These are phyloP conservation scores for Drechslerella coelobrocha DNA, from an alignment of 2,329 filamentous ascomycete genomes.

Conservation along the genomic window DNA sequence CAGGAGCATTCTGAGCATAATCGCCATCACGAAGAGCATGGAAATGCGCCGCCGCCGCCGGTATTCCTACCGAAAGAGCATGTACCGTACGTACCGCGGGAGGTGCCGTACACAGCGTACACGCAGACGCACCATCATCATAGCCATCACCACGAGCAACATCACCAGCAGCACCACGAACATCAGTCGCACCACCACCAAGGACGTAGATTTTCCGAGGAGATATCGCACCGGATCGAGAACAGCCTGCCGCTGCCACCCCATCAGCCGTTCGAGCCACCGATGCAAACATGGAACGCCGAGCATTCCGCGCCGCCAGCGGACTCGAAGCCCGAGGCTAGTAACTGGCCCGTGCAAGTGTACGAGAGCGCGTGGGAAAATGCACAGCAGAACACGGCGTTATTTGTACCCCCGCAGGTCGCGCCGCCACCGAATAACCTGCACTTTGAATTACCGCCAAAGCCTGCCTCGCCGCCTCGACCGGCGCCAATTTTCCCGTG, in stretches of 20 bases:
- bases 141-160: slow-evolving; percentile 50
- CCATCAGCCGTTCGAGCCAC: slow-evolving; percentile 55
- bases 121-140: slow-evolving; percentile 55
- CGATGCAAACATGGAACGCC: slow-evolving; percentile 60
- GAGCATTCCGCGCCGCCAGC: slow-evolving; percentile 65
- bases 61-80: slow-evolving; percentile 40
- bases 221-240: slow-evolving; percentile 49
- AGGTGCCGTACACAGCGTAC: slow-evolving; percentile 48
- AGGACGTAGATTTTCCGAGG: slow-evolving; percentile 46
- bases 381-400: slow-evolving; percentile 75
- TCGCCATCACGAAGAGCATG: slow-evolving; percentile 45
- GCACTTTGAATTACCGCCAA: slow-evolving; percentile 79
- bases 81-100: slow-evolving; percentile 44
- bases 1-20: slow-evolving; percentile 52
- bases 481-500: slow-evolving; percentile 79
- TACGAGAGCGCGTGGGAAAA: slow-evolving; percentile 67
- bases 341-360: slow-evolving; percentile 77
- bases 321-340: slow-evolving; percentile 80
- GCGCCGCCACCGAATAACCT: slow-evolving; percentile 85
- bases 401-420: slow-evolving; percentile 79
- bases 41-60: slow-evolving; percentile 14
- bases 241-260: slow-evolving; percentile 49
- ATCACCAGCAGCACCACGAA: slow-evolving; percentile 51
- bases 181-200: slow-evolving; percentile 52
- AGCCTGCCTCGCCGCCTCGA: slow-evolving; percentile 56